Conservation (phyloP, 495 filamentous ascomycete species). For the Talaromyces proteolyticus region DNA sequence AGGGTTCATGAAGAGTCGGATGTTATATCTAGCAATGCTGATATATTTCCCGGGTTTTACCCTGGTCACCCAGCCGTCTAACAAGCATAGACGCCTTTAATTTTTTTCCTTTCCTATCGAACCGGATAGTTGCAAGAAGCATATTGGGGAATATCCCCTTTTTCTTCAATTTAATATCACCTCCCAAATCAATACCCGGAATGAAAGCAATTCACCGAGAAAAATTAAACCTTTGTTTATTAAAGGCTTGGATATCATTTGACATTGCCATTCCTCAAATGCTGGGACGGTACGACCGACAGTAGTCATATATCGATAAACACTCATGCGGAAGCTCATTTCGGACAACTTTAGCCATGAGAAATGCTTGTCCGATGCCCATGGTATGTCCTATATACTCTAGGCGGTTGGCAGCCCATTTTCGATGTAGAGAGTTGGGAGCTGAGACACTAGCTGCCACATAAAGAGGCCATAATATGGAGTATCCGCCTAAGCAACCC, state of each 20-base stretch:
- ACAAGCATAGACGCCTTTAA: no score
- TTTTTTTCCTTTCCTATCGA: background rate
- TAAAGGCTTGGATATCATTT: background rate
- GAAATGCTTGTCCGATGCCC: conserved; percentile 42
- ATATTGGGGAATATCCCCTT: background rate
- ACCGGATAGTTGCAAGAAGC: background rate
- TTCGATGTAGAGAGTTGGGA: conserved; percentile 23
- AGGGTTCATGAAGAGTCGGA: background rate
- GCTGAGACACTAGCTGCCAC: conserved; percentile 30
- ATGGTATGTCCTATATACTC: conserved; percentile 35
- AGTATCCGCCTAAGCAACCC: conserved; percentile 24
- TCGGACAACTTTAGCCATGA: conserved; percentile 15
- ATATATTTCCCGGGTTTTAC: background rate
- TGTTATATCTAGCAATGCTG: no score
- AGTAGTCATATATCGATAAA: background rate
- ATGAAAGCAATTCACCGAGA: background rate
- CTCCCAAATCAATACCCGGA: background rate
- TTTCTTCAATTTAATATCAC: background rate
- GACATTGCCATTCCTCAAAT: background rate
- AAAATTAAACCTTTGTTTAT: background rate
- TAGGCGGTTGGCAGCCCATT: conserved; percentile 38
- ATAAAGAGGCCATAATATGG: conserved; percentile 44
- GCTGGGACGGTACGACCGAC: background rate
- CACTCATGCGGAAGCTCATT: background rate
- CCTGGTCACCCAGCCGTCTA: no score